phyloP scores from a whole-genome alignment of 164 flowering plant species.

The Akebia trifoliata region DNA sequence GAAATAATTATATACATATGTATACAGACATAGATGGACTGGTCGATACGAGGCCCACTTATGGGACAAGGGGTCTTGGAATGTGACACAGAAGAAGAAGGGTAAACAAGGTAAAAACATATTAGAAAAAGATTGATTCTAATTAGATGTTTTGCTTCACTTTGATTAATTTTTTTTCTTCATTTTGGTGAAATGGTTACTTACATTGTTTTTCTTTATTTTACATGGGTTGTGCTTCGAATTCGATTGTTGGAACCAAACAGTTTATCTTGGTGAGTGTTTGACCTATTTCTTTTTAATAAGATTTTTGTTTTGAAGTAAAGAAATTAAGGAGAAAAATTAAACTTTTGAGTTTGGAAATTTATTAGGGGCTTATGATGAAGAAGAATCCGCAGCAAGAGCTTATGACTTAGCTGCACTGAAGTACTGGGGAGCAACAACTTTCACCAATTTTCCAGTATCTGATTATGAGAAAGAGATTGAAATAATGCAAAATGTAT shows the following conservation, averaged over 20 bases:
- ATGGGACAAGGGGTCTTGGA: conserved; percentile 66
- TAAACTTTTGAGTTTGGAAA: not conserved
- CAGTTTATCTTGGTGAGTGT: conserved; percentile 51
- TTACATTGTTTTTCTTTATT: not conserved
- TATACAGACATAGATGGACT: conserved; percentile 57
- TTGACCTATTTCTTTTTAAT: not conserved
- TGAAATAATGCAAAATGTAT: conserved; percentile 38
- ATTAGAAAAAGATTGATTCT: not conserved
- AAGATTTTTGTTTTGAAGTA: not conserved
- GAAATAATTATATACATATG: no score
- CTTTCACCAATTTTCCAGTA: conserved; percentile 53
- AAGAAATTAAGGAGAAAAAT: not conserved
- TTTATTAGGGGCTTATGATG: conserved; percentile 50
- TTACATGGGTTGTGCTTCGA: not conserved
- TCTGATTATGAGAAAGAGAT: conserved; percentile 45
- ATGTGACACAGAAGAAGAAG: conserved; percentile 54
- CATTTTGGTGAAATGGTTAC: not conserved
- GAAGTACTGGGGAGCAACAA: conserved; percentile 59
- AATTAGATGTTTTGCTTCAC: not conserved
- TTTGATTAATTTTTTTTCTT: not conserved
- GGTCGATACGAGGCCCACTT: conserved; percentile 64
- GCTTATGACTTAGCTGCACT: conserved; percentile 63
- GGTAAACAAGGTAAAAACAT: conserved; percentile 53
- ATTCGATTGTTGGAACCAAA: conserved; percentile 5
- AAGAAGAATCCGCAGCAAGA: conserved; percentile 66